Evolutionary conservation across 768 basidiomycete species (phyloP).

Genomic region (Leccinum subtestaceum): DNA sequence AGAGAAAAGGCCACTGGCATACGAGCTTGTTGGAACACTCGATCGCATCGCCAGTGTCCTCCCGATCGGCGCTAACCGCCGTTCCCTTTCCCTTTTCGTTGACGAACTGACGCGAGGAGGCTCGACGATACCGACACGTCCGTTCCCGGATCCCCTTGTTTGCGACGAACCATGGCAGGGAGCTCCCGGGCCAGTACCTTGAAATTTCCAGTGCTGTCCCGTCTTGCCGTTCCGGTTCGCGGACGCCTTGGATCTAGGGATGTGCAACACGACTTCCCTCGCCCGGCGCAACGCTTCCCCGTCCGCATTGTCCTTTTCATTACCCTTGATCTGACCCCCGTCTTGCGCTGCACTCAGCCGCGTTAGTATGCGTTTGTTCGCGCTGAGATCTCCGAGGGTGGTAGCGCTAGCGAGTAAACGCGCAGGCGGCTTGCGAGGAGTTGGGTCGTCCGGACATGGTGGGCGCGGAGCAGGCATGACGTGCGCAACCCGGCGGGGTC

Average conservation of each 20-base stretch:
- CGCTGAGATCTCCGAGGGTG: conserved; percentile 16
- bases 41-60: conserved; percentile 28
- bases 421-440: conserved; percentile 63
- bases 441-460: conserved; percentile 76
- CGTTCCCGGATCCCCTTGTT: conserved; percentile 21
- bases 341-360: conserved; percentile 6
- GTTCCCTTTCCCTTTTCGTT: conserved; percentile 41
- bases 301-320: conserved; percentile 19
- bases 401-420: conserved; percentile 17
- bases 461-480: conserved; percentile 43
- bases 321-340: conserved; percentile 10
- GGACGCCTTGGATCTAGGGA: conserved; percentile 29
- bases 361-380: conserved; percentile 23
- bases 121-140: conserved; percentile 31
- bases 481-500: conserved; percentile 46
- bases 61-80: conserved; percentile 27
- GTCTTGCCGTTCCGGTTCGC: conserved; percentile 5
- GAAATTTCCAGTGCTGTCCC: conserved; percentile 25
- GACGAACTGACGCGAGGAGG: conserved; percentile 7
- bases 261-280: conserved; percentile 37
- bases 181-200: conserved; percentile 53
- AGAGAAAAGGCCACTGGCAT: conserved; percentile 24
- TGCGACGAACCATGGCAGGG: conserved; percentile 31
- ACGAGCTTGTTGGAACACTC: conserved; percentile 67
- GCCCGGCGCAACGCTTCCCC: conserved; percentile 35